These are phyloP conservation scores for Nothopassalora personata DNA, from an alignment of 2,329 filamentous ascomycete species.

Conservation along the genomic window DNA sequence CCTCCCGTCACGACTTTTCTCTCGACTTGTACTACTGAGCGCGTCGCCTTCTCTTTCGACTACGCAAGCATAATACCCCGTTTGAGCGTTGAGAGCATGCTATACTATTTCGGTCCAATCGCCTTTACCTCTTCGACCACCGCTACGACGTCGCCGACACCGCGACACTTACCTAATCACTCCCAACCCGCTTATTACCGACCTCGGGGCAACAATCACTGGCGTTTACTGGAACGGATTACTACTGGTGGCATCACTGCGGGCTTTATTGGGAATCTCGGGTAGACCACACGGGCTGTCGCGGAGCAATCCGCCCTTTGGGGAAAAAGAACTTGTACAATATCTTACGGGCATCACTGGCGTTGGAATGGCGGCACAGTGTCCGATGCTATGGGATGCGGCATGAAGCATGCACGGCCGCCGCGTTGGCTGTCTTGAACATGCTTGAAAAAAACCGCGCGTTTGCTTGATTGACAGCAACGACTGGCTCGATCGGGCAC, in stretches of 20 bases:
- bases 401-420: background rate
- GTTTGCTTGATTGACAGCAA: background rate
- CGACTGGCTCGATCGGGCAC: background rate
- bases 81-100: slow-evolving; percentile 18
- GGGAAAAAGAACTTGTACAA: slow-evolving; percentile 15
- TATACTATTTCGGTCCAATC: slow-evolving; percentile 7
- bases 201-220: slow-evolving; percentile 4
- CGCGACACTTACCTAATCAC: slow-evolving; percentile 3
- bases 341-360: slow-evolving; percentile 14
- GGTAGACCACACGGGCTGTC: slow-evolving; percentile 12
- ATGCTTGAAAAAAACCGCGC: background rate
- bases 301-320: slow-evolving; percentile 19
- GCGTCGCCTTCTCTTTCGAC: slow-evolving; percentile 1
- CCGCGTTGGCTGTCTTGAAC: background rate
- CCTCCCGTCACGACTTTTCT: background rate
- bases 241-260: slow-evolving; percentile 14
- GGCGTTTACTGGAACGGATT: slow-evolving; percentile 19
- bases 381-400: background rate
- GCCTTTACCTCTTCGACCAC: background rate
- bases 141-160: background rate
- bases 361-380: slow-evolving; percentile 8
- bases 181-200: slow-evolving; percentile 6
- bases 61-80: slow-evolving; percentile 18
- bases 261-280: slow-evolving; percentile 10
- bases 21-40: background rate